Base-by-base conservation (phyloP, 2,329 filamentous ascomycete genomes). In the Neurospora sp. region DNA sequence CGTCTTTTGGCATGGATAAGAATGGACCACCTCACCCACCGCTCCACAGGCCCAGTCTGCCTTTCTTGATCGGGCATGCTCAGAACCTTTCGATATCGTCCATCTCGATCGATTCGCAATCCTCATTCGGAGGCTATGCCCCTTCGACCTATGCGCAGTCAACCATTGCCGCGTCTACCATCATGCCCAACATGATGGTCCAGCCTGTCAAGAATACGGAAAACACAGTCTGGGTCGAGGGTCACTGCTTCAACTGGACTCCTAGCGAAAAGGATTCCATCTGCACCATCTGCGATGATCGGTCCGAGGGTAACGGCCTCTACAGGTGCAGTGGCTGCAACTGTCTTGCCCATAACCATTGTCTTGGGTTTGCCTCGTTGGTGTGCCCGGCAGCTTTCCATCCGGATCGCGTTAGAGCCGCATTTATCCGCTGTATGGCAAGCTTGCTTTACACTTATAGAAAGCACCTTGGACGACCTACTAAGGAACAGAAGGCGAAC, bases 81-180 rank as follows among this genome's bases (percentile, higher is more conserved):
- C 80, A 86, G 12, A 88, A 87, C 71, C 76, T 87, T 70, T 88
- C 87, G 17, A 84, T 88, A 46, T 88, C 87, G 11, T 84, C 85
- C 66, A 83, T 88, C 70, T 88, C 86, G 8, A 81, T 88, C 37
- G 86, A 88, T 71, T 89, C 89, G 36, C 85, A 89, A 72, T 93
- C 91, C 15, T 93, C 91, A 2, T 92, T 91, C 70, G 82, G 82
- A 66, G 88, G 89, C 8, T 96, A 96, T 78, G 91, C 92, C 5
- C 92, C 92, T 3, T 95, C 92, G 2, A 89, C 92, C 2, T 96
- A 96, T 77, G 92, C 92, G 0, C 91, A 92, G 75, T 95, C 92
- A n/a, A 96, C 92, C 0, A 82, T 96, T 66, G 92, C 92, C 1
- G 92, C 92, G 8, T 94, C 91, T 6, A 96, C 92, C 1, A 89